A percentile compares a stretch with the other conserved stretches of the same genome.
Conservation (phyloP, 2,329 filamentous ascomycete species). For the Pyricularia grisea region DNA sequence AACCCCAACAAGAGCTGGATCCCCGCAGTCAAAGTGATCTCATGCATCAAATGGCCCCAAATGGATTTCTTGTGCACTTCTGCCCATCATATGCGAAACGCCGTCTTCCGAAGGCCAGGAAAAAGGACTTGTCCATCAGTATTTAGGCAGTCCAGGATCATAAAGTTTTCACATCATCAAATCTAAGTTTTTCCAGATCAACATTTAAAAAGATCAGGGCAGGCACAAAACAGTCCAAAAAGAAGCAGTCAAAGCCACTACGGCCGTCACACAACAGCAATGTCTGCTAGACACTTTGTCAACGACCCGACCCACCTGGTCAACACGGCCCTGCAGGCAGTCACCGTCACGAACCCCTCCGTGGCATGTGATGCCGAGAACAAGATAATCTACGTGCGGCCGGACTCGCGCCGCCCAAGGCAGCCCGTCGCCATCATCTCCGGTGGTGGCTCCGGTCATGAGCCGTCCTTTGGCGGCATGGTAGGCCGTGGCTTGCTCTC, state of each 20-base stretch:
- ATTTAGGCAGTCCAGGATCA: background rate
- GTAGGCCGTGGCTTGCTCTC: constrained; percentile 74
- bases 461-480: constrained; percentile 79
- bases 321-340: constrained; percentile 61
- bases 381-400: constrained; percentile 76
- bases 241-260: background rate
- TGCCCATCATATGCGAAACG: background rate
- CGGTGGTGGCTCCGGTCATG: constrained; percentile 83
- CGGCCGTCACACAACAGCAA: background rate
- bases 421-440: constrained; percentile 73
- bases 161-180: background rate
- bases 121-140: background rate
- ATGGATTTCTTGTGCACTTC: background rate
- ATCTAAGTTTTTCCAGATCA: background rate
- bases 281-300: constrained; percentile 74
- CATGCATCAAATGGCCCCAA: background rate
- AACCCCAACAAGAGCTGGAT: background rate
- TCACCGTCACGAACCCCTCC: constrained; percentile 78
- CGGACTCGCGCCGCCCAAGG: constrained; percentile 28
- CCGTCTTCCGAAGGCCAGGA: background rate
- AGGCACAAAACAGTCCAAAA: background rate
- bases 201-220: background rate
- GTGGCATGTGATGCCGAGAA: constrained; percentile 68
- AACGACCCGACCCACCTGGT: constrained; percentile 75
- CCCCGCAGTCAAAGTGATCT: background rate